phyloP scores from a whole-genome alignment of 164 flowering plant species.

The Paratinospora sagittata region DNA sequence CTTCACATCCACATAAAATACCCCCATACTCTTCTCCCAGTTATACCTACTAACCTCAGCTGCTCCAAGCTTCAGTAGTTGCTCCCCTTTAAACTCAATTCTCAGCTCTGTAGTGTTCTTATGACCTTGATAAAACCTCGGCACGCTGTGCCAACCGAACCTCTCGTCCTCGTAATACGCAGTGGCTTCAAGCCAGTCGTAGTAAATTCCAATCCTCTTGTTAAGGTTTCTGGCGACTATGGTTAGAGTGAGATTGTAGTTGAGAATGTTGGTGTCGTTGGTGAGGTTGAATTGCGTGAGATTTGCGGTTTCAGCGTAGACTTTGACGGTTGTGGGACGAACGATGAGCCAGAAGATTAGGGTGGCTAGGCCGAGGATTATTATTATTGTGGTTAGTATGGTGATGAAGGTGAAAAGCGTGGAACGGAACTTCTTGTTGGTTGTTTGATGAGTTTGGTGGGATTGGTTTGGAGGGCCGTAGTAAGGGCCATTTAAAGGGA shows the following conservation, averaged over 20 bases:
- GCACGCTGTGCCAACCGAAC: conserved; percentile 19
- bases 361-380: conserved; percentile 30
- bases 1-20: conserved; percentile 41
- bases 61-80: not conserved
- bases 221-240: conserved; percentile 68
- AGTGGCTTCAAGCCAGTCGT: conserved; percentile 52
- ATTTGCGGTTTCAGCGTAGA: conserved; percentile 33
- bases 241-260: conserved; percentile 52
- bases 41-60: not conserved
- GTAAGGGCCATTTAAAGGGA: conserved; percentile 9
- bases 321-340: conserved; percentile 42
- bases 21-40: conserved; percentile 20
- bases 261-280: conserved; percentile 33
- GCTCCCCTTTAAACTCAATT: conserved; percentile 34
- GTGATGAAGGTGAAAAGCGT: conserved; percentile 27
- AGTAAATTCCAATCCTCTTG: conserved; percentile 59
- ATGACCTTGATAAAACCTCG: conserved; percentile 55
- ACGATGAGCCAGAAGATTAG: conserved; percentile 46
- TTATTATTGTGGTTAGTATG: conserved; percentile 23
- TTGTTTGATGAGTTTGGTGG: conserved; percentile 12
- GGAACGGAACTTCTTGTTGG: too few species aligned
- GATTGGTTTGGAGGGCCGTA: conserved; percentile 12
- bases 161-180: conserved; percentile 45
- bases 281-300: conserved; percentile 28
- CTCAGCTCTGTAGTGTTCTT: conserved; percentile 37